Evolutionary conservation across 176 grass and related monocot species (phyloP).

Genomic region (Oryza punctata): DNA sequence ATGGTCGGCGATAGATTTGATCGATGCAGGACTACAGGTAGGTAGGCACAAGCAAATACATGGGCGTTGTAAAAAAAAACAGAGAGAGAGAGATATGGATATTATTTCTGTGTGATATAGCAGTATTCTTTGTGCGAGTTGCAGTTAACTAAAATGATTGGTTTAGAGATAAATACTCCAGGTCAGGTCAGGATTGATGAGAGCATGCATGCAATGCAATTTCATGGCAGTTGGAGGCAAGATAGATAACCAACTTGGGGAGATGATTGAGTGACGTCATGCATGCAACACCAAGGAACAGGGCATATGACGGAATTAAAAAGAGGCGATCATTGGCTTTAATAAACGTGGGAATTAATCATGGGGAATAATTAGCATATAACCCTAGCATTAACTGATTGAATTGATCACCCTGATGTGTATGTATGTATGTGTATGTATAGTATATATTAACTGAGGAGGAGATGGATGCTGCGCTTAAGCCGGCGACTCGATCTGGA

Average conservation of each 20-base stretch:
- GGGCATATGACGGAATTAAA: not conserved
- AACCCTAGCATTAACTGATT: not conserved
- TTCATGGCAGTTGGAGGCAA: conserved; percentile 21
- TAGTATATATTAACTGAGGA: not conserved
- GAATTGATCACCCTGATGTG: not conserved
- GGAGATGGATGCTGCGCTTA: conserved; percentile 17
- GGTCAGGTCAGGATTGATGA: not conserved
- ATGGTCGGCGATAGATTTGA: conserved; percentile 22
- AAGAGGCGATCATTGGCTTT: not conserved
- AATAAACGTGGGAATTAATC: conserved; percentile 33
- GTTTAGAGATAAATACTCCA: not conserved
- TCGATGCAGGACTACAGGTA: conserved; percentile 18
- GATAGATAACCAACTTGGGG: conserved; percentile 13
- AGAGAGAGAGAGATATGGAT: not conserved
- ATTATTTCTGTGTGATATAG: not conserved
- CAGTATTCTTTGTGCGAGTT: not conserved
- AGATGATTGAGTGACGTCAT: conserved; percentile 11
- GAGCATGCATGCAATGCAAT: not conserved
- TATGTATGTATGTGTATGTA: not conserved
- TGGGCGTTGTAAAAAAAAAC: not conserved
- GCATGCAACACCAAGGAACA: not conserved
- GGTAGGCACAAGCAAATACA: not conserved
- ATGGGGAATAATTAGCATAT: conserved; percentile 8
- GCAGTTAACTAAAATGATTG: not conserved
- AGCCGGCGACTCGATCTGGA: conserved; percentile 26